Conservation (phyloP, 2,329 filamentous ascomycete species). For the Onygenales sp. region DNA sequence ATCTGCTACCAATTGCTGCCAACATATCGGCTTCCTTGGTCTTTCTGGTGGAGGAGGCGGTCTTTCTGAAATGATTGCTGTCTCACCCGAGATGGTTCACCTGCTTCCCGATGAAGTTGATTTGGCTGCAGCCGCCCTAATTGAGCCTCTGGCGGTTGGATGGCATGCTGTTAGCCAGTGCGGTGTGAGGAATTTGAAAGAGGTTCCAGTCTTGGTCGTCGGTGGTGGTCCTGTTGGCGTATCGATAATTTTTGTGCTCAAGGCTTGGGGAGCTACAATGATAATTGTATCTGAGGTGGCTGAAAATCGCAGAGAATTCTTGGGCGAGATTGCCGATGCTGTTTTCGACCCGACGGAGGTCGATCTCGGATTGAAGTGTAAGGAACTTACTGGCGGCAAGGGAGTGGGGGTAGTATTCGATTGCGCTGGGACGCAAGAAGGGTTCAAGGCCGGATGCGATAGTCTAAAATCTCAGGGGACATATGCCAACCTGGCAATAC, state of each 20-base stretch:
- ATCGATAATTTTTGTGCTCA: slow-evolving; percentile 49
- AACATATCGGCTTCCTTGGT: slow-evolving; percentile 35
- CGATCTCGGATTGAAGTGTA: slow-evolving; percentile 17
- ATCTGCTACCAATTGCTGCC: not conserved
- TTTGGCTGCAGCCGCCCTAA: slow-evolving; percentile 38
- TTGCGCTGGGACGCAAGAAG: slow-evolving; percentile 23
- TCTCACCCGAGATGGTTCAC: slow-evolving; percentile 18
- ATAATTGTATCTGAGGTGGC: slow-evolving; percentile 52
- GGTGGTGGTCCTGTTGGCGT: slow-evolving; percentile 56
- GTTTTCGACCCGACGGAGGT: slow-evolving; percentile 41
- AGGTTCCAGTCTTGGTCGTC: slow-evolving; percentile 44
- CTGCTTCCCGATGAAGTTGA: slow-evolving; percentile 14
- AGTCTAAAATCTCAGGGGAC: slow-evolving; percentile 19
- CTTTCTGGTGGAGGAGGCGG: slow-evolving; percentile 32
- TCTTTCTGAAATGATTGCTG: slow-evolving; percentile 17
- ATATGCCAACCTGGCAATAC: slow-evolving; percentile 25
- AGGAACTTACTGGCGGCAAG: slow-evolving; percentile 19
- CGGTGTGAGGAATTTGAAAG: slow-evolving; percentile 29
- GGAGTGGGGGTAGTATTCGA: slow-evolving; percentile 27
- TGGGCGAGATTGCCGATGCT: slow-evolving; percentile 46
- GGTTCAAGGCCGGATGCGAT: slow-evolving; percentile 21
- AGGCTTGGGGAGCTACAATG: slow-evolving; percentile 41
- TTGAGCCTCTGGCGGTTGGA: slow-evolving; percentile 54
- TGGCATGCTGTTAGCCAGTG: slow-evolving; percentile 52
- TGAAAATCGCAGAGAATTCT: slow-evolving; percentile 41